Evolutionary conservation across 352 stramenopile genomes (phyloP), one percentile per base, ranked within the genome.

Genomic region (Phytophthora kernoviae): DNA sequence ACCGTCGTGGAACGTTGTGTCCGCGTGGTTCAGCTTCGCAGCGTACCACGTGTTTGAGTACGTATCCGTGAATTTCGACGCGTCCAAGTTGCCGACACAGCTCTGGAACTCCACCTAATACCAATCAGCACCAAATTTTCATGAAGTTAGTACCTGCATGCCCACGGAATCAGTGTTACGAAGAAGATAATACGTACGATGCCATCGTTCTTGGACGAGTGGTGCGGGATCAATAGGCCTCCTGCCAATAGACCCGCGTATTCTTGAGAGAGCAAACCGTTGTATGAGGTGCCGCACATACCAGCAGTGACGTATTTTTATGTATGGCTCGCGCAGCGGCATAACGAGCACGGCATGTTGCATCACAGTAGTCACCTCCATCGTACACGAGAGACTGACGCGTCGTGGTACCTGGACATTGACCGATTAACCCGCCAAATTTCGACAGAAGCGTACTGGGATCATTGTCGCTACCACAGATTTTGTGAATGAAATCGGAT

Each of bases 1-100:
- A n/a, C 76, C 74, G 54, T 81, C 73, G 54, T 79, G 72, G 68
- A 89, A 87, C 15, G 74, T 70, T 18, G 65, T 82, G 54, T 89
- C 79, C 17, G 59, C 61, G 57, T 89, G 79, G 60, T 86, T 89
- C 37, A 89, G 51, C 37, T 72, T 75, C n/a, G 72, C 73, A n/a
- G 62, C 58, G 63, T 89, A 87, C 70, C 72, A 84, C 30, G 46
- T 51, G 50, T 66, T 83, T 2, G 54, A 56, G 26, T 67, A 86
- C 41, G 61, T 58, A 1, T 62, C 58, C 9, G 46, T 54, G 33
- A 88, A 87, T 24, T 60, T 65, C 5, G 54, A 70, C 21, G 53
- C 15, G 21, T 81, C 63, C 9, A 87, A 57, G 7, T 67, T 54
- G 5, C 64, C 69, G 27, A 74, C 45, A 51, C 79, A 89, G 53